Base-by-base conservation (phyloP, 2,329 filamentous ascomycete genomes). In the Penicillium sp. region DNA sequence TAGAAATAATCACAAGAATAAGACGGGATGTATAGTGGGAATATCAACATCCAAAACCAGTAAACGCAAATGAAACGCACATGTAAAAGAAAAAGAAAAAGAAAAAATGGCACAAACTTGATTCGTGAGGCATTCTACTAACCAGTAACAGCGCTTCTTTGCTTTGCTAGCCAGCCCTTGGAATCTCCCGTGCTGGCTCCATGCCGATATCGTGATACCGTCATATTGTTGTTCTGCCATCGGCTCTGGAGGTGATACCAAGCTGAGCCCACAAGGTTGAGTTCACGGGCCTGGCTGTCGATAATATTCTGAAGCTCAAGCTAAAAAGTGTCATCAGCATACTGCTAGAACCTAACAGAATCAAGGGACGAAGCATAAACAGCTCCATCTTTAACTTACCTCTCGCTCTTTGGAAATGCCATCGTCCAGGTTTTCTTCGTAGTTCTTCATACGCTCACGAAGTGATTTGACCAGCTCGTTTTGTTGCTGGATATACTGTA, bases 201-300 rank as follows among this genome's bases (percentile, higher is more conserved):
- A 53, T 74, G 68, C 23, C 76, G 72, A 58, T 77, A 74, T 56
- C 74, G 71, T 33, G 76, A 73, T 44, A 76, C 67, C 48, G 68
- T 72, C 59, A 76, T 70, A 61, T 76, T 79, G 61, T 72, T 74
- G 55, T 74, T 78, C 50, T 78, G 76, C 53, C 78, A 68, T 23
- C 77, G 74, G 52, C 74, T 72, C 54, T 79, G 76, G 45, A 79
- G 71, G 50, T 79, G 74, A 59, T 77, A 78, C 78, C 78, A 80
- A 10, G 78, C 77, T 7, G 77, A 78, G 55, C 73, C 75, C 52
- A 80, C 75, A 41, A 80, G 73, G 40, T 69, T 68, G 29, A 80
- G 71, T 61, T 80, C 78, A 34, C 76, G 75, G 29, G 73, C 68
- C 65, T 76, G 74, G 50, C 70, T 68, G 29, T 76, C 70, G 53